These are phyloP conservation scores for Fusarium secorum DNA, from an alignment of 2,329 filamentous ascomycete species.

Conservation along the genomic window DNA sequence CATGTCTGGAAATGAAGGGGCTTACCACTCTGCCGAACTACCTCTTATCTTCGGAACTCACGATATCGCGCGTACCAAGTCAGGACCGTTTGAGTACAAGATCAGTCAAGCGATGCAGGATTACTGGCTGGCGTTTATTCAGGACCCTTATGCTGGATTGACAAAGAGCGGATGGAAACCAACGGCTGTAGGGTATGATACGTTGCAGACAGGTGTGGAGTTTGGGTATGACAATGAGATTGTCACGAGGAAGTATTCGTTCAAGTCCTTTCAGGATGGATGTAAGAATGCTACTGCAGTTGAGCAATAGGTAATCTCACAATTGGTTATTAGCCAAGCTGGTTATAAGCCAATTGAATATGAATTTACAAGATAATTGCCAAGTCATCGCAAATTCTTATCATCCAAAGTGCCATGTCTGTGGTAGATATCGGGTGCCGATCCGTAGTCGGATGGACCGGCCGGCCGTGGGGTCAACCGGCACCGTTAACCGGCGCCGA, in stretches of 20 bases:
- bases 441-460: not conserved
- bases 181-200: not conserved
- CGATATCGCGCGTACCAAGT: not conserved
- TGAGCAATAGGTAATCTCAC: not conserved
- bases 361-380: fast-evolving
- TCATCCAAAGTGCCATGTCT: not conserved
- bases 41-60: conserved; percentile 10
- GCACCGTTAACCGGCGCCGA: not conserved
- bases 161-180: not conserved
- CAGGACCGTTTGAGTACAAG: not conserved
- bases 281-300: not conserved
- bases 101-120: conserved; percentile 6
- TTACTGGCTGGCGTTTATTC: not conserved
- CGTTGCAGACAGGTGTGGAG: not conserved
- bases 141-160: not conserved
- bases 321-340: not conserved
- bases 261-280: not conserved
- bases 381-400: not conserved
- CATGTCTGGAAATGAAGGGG: not conserved
- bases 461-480: not conserved
- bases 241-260: not conserved
- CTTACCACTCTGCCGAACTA: not conserved
- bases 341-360: not conserved
- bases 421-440: not conserved
- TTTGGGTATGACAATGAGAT: not conserved